Evolutionary conservation across 805 yeast species (phyloP).

Genomic region (Cyberlindnera mississippiensis): DNA sequence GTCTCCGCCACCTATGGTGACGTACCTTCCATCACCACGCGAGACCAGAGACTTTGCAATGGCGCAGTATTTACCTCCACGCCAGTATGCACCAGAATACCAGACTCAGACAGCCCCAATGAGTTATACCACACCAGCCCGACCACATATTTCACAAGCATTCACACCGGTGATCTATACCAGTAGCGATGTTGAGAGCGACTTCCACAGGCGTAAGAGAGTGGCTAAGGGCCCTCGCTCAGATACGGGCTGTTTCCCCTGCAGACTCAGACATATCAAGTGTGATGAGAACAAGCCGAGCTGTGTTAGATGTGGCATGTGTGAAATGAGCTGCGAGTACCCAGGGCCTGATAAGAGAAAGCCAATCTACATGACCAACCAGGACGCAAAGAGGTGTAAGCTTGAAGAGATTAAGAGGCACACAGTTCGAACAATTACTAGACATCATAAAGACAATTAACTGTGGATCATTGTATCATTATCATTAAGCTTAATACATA

Average conservation of each 20-base stretch:
- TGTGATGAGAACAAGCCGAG: constrained; percentile 59
- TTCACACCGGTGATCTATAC: background rate
- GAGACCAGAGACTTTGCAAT: too few species aligned
- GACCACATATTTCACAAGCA: background rate
- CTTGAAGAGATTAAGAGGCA: constrained; percentile 8
- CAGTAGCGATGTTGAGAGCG: background rate
- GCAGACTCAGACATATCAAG: constrained; percentile 58
- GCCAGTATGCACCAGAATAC: too few species aligned
- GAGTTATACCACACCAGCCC: background rate
- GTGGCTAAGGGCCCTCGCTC: constrained; percentile 3
- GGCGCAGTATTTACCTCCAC: too few species aligned
- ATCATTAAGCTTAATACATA: background rate
- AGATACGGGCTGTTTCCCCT: constrained; percentile 45
- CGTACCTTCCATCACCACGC: too few species aligned
- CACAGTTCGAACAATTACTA: background rate
- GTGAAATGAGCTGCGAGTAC: constrained; percentile 11
- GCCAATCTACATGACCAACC: constrained; percentile 11
- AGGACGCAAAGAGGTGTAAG: constrained; percentile 3
- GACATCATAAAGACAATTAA: too few species aligned
- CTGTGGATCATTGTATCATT: too few species aligned
- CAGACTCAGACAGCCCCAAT: too few species aligned
- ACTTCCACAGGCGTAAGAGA: constrained; percentile 1
- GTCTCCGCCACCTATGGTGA: too few species aligned
- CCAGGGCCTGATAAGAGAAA: constrained; percentile 2
- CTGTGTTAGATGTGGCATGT: constrained; percentile 46